Evolutionary conservation across 495 filamentous ascomycete species (phyloP), one percentile per base, ranked within the genome.

Genomic region (Xylaria sp.): DNA sequence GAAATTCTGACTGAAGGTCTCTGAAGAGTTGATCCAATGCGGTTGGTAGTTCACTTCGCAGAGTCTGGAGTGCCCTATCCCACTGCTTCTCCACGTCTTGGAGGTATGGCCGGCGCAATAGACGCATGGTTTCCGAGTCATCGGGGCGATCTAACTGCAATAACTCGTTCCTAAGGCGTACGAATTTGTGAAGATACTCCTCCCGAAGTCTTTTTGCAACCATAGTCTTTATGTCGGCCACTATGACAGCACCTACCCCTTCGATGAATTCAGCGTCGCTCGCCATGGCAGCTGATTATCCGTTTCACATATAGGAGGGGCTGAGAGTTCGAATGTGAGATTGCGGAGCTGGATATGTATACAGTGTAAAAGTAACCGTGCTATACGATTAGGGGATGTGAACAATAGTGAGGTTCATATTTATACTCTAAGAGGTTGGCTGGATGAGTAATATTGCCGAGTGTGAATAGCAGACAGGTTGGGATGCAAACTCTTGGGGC

Each of bases 31-130:
- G 24, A 24, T 68, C 66, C 9, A 68, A 8, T 11, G 40, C 29
- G 17, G 15, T 46, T 17, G 52, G 66, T 61, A 68, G 17, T 24
- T 61, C 66, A 29, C 19, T 61, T 59, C 66, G 66, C 19, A 68
- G 37, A 12, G 41, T 24, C 26, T 37, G 46, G 12, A 68, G 55
- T 33, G 31, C 19, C 21, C 3, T 31, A 17, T 53, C 6, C 66
- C 52, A 61, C 48, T 6, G 35, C 15, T 61, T 33, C 26, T 68
- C 53, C 6, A 68, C 43, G 12, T 6, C 11, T 15, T 12, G 53
- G 24, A 58, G 15, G n/a, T 15, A 19, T 35, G 14, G 46, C 1
- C 9, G 46, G 15, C 48, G 48, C 5, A 67, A 29, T 5, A 67
- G 64, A 15, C 64, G 64, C 17, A 41, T 55, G 21, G 64, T 67